Conservation (phyloP, 257 asterid species). For the Nicotiana undulata region DNA sequence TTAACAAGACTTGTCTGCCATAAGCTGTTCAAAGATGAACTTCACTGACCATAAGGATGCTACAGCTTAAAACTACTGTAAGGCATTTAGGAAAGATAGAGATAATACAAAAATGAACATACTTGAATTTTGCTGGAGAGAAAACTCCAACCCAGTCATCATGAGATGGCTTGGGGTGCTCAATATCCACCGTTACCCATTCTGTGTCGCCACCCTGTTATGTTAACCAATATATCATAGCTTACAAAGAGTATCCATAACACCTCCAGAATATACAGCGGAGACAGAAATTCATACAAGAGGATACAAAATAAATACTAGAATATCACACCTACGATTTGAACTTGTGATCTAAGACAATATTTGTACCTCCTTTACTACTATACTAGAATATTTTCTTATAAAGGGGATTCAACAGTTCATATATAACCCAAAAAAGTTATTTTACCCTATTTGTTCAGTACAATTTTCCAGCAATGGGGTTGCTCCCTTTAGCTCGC, state of each 20-base stretch:
- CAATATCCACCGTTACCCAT: slow-evolving; percentile 49
- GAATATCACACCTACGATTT: too few relatives aligned
- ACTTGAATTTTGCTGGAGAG: slow-evolving; percentile 94
- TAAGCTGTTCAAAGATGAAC: not conserved
- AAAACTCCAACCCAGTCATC: slow-evolving; percentile 93
- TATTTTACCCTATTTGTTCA: too few relatives aligned
- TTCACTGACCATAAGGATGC: not conserved
- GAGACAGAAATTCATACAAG: too few relatives aligned
- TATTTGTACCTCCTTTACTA: too few relatives aligned
- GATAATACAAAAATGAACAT: slow-evolving; percentile 1
- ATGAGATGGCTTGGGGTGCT: slow-evolving; percentile 45
- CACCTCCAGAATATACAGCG: not conserved
- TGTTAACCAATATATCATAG: slow-evolving; percentile 13
- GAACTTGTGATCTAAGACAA: too few relatives aligned
- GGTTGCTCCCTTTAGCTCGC: too few relatives aligned
- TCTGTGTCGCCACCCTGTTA: slow-evolving; percentile 65
- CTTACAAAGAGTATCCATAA: not conserved
- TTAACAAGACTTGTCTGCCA: not conserved
- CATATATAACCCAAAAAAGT: too few relatives aligned
- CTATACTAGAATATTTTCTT: too few relatives aligned
- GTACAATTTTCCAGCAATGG: too few relatives aligned
- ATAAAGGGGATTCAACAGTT: too few relatives aligned
- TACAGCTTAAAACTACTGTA: not conserved
- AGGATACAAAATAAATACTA: too few relatives aligned
- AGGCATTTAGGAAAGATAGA: not conserved